Conservation (phyloP, 805 yeast species). For the Candida montana region DNA sequence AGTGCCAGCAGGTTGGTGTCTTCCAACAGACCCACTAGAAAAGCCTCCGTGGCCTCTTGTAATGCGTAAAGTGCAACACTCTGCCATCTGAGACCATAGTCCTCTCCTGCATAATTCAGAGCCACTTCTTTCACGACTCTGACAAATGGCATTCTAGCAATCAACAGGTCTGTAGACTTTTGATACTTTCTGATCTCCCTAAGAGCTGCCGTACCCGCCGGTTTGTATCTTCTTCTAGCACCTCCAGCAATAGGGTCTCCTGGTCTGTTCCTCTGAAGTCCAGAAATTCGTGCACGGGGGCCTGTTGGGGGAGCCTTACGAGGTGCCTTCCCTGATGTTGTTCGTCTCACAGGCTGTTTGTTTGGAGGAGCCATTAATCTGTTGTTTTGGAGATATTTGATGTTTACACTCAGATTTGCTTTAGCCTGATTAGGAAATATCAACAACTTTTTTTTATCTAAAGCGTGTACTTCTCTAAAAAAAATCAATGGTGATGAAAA, state of each 20-base stretch:
- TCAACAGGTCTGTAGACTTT: constrained; percentile 57
- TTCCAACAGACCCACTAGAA: constrained; percentile 63
- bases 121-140: constrained; percentile 72
- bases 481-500: no score
- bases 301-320: not conserved
- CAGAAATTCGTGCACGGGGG: not conserved
- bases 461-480: no score
- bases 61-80: constrained; percentile 70
- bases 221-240: constrained; percentile 47
- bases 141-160: constrained; percentile 74
- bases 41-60: constrained; percentile 81
- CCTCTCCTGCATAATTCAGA: constrained; percentile 41
- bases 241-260: constrained; percentile 47
- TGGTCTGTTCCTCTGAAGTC: constrained; percentile 38
- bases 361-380: no score
- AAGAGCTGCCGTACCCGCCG: constrained; percentile 57
- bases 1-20: constrained; percentile 75
- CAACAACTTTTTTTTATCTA: no score
- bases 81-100: constrained; percentile 57
- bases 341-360: no score
- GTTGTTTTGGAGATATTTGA: no score
- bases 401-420: no score
- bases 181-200: constrained; percentile 67
- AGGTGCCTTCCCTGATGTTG: not conserved
- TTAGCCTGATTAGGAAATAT: no score